Base-by-base conservation (phyloP, 371 early-diverging fungal genomes). In the Syncephalastrum contaminatum region DNA sequence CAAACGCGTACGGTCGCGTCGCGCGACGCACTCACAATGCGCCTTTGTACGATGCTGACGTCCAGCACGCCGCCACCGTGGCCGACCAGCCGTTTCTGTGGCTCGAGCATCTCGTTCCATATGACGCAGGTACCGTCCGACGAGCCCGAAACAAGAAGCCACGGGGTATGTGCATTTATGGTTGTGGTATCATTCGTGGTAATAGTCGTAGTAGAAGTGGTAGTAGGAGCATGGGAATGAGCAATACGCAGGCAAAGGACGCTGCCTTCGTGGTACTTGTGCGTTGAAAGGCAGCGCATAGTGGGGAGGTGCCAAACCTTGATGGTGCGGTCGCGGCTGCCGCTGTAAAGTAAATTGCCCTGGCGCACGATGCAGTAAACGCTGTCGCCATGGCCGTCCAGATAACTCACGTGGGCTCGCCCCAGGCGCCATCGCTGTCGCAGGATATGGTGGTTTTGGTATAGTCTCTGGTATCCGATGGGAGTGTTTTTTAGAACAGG, bases 341-440 rank as follows among this genome's bases (percentile, higher is more conserved):
- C 98, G 1, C 93, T 92, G 62, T 50, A 48, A 30, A 30, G 36
- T 10, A 6, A 10, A 10, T 30, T 10, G 83, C 45, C 56, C 1
- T 68, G 53, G 66, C 75, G 92, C 58, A 93, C 97, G 24, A 98
- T 79, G 61, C 97, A 97, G 63, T 99, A 95, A 0, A 99, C 92
- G 47, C 93, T 89, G 60, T 97, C 98, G 16, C 61, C 56, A 66
- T 99, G 99, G 1, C 99, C 96, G 3, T 65, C 54, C 18, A 91
- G 66, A 44, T 72, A 82, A 22, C 65, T 73, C 15, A 66, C 67
- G 10, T 56, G 43, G 7, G 62, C 62, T 19, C 72, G 59, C 3
- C 77, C 77, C 8, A 60, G 53, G 7, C 54, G 59, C 77, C 77
- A 77, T n/a, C 72, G 67, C 24, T 36, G 59, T 14, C 27, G 55